Evolutionary conservation across 352 stramenopile species (phyloP).

Genomic region (Globisporangium polare): DNA sequence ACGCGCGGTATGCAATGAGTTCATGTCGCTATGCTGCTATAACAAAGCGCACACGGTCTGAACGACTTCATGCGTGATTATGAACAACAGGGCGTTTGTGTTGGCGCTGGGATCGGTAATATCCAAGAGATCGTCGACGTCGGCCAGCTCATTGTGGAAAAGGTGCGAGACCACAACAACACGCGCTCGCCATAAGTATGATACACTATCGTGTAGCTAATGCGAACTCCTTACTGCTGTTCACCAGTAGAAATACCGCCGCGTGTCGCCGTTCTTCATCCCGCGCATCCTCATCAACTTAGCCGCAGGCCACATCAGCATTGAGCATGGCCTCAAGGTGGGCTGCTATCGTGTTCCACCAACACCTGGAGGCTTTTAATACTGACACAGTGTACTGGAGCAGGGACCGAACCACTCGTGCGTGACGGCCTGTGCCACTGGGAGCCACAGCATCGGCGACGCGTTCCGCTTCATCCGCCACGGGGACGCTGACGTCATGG

Average conservation of each 20-base stretch:
- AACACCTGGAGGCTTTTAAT: neutral
- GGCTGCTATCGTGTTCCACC: neutral
- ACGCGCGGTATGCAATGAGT: slow-evolving; percentile 38
- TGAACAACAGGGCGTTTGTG: slow-evolving; percentile 63
- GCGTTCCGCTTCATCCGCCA: slow-evolving; percentile 87
- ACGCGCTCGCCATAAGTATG: neutral
- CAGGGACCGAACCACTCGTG: slow-evolving; percentile 96
- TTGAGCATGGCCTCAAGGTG: slow-evolving; percentile 88
- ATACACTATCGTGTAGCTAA: neutral
- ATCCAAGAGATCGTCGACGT: slow-evolving; percentile 84
- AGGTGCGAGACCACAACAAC: slow-evolving; percentile 29
- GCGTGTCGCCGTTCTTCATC: slow-evolving; percentile 93
- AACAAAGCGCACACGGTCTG: neutral
- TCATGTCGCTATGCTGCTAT: neutral
- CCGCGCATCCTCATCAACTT: slow-evolving; percentile 93
- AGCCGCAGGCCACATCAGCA: slow-evolving; percentile 89
- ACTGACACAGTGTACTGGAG: neutral
- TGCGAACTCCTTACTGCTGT: neutral
- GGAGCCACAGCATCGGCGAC: slow-evolving; percentile 96
- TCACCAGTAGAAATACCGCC: slow-evolving; percentile 67
- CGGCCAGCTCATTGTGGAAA: slow-evolving; percentile 50
- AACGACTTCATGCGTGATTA: too few relatives aligned
- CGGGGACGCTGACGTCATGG: slow-evolving; percentile 93
- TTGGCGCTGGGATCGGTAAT: slow-evolving; percentile 85
- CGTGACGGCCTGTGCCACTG: slow-evolving; percentile 95